phyloP scores from a whole-genome alignment of 73 alveolate species.

The Blepharisma stoltei region DNA sequence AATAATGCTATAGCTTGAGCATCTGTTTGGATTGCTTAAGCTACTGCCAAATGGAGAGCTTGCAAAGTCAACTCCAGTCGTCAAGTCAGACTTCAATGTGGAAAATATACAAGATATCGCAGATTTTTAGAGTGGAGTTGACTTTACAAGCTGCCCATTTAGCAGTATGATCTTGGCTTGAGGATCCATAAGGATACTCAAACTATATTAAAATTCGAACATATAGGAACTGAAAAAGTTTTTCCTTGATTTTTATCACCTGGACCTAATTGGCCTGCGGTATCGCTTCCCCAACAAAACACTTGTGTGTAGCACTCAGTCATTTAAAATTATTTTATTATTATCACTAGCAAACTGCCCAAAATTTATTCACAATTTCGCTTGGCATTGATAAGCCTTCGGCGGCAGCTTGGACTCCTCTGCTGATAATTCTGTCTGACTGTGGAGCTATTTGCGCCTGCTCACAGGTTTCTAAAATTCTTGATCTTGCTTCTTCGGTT shows the following conservation, averaged over 20 bases:
- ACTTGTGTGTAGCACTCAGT: slow-evolving; percentile 7
- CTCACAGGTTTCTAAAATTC: not conserved
- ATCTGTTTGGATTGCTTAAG: no score
- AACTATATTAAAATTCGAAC: slow-evolving; percentile 9
- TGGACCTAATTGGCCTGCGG: slow-evolving; percentile 22
- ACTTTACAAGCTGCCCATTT: no score
- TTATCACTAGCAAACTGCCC: not conserved
- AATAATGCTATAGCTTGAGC: slow-evolving; percentile 44
- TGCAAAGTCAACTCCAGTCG: no score
- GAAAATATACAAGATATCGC: no score
- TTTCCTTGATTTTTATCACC: slow-evolving; percentile 5
- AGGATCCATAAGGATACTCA: no score
- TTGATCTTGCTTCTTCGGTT: not conserved
- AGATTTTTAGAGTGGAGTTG: no score
- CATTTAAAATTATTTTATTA: no score
- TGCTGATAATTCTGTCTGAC: not conserved
- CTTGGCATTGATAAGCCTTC: slow-evolving; percentile 19
- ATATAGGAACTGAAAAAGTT: not conserved
- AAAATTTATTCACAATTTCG: not conserved
- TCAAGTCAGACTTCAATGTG: no score
- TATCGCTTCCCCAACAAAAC: slow-evolving; percentile 20
- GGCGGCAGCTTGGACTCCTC: slow-evolving; percentile 11
- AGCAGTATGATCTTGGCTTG: no score
- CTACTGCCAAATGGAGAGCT: no score
- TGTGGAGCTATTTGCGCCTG: slow-evolving; percentile 18